Percentiles rank a stretch among this genome's conserved stretches.
phyloP scores from a whole-genome alignment of 768 basidiomycete genomes.

The Thelephora ganbajun region DNA sequence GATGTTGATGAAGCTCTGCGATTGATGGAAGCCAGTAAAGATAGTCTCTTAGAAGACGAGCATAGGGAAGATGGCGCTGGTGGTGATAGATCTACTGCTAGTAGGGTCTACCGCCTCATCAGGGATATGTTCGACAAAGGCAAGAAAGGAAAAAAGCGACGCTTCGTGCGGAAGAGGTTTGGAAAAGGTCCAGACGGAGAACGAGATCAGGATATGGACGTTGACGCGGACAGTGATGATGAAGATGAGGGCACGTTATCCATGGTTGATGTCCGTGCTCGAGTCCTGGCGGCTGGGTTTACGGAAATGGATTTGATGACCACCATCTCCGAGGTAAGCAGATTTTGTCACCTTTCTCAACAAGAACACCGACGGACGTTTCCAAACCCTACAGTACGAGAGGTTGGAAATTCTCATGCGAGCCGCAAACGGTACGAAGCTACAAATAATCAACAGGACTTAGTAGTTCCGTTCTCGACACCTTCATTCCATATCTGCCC shows the following conservation, averaged over 20 bases:
- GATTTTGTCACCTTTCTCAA: conserved; percentile 1
- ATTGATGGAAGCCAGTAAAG: conserved; percentile 94
- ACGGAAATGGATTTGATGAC: conserved; percentile 86
- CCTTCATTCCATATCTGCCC: background rate
- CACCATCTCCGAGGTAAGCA: conserved; percentile 62
- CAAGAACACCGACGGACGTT: conserved; percentile 6
- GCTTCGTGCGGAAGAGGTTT: conserved; percentile 31
- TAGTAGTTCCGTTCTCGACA: background rate
- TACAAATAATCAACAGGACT: conserved; percentile 43
- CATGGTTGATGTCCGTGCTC: conserved; percentile 78
- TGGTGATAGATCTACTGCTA: conserved; percentile 63
- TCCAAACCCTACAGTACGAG: conserved; percentile 53
- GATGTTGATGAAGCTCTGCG: conserved; percentile 97
- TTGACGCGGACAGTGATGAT: conserved; percentile 31
- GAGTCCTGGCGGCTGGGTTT: conserved; percentile 77
- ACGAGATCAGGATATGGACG: conserved; percentile 56
- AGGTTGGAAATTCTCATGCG: conserved; percentile 67
- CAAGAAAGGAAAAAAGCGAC: conserved; percentile 19
- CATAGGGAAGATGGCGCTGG: conserved; percentile 46
- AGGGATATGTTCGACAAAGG: conserved; percentile 55
- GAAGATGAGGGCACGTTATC: conserved; percentile 51
- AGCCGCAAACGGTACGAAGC: conserved; percentile 70
- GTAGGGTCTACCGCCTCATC: conserved; percentile 84
- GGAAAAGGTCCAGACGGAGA: conserved; percentile 61
- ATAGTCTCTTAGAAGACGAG: conserved; percentile 72